Evolutionary conservation across 2,329 filamentous ascomycete genomes (phyloP).

Genomic region (Diaporthe vaccinii): DNA sequence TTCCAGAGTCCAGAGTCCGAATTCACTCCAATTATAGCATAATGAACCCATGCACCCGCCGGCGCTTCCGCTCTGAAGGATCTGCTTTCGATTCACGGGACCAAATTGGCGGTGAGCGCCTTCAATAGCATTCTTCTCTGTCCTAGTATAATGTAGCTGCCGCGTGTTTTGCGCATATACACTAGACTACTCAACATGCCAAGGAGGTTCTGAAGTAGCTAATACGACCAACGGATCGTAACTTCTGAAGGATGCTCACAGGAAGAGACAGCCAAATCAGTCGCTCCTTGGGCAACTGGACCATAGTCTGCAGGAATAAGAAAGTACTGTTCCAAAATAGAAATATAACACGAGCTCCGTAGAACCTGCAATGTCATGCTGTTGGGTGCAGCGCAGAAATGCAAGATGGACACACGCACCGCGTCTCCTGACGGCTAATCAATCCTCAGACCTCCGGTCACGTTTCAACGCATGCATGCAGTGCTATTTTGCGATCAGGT

Average conservation of each 20-base stretch:
- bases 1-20: background rate
- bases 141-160: too few relatives aligned
- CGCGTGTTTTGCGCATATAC: too few relatives aligned
- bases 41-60: background rate
- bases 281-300: background rate
- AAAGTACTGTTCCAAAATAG: background rate
- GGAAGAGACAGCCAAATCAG: background rate
- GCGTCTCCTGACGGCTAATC: background rate
- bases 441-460: background rate
- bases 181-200: too few relatives aligned
- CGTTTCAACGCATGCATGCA: constrained; percentile 18
- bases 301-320: background rate
- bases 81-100: background rate
- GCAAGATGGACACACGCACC: background rate
- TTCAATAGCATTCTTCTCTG: too few relatives aligned
- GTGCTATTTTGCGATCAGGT: constrained; percentile 26
- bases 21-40: background rate
- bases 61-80: background rate
- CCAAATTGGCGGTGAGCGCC: background rate
- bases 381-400: background rate
- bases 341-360: background rate
- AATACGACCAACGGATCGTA: too few relatives aligned
- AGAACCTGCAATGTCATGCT: background rate
- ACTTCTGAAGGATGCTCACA: background rate
- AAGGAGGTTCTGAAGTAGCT: too few relatives aligned